Base-by-base conservation (phyloP, 2,329 filamentous ascomycete genomes). In the Thelonectria discophora region DNA sequence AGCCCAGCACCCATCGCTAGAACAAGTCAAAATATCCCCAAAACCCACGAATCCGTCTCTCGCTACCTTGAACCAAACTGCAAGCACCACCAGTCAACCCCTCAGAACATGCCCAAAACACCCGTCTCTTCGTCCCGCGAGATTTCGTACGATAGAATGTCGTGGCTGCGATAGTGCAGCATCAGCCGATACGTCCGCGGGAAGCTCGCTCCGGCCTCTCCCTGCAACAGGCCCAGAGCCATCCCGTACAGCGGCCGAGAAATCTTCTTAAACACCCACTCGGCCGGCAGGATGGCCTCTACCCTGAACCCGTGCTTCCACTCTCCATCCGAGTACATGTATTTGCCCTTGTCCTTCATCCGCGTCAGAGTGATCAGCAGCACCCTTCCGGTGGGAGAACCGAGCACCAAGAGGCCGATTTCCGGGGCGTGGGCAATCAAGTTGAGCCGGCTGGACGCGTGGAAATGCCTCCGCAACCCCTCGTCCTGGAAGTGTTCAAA, bases 161-260 rank as follows among this genome's bases (percentile, higher is more conserved):
- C 84, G 69, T 91, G 87, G 74, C 93, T 87, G 60, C 84, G 83
- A 73, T 90, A 94, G 73, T 91, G 88, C 75, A 94, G 76, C 73
- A 94, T 84, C 59, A 94, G 67, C 60, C 90, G 80, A 82, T 89
- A 93, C 59, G 85, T 81, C 65, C 80, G 79, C 61, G 79, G 74
- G 32, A 72, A 69, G 42, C 63, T 52, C 55, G 56, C 49, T 30
- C 67, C 63, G 42, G 51, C 61, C 60, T 61, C 18, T 55, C 46
- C 69, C 63, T 87, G 89, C 7, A 91, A 76, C 0, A 88, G 90
- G 2, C 86, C 86, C 2, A 89, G 82, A 0, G 91, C 90, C 57
- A 94, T 81, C 0, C 91, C 91, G 48, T 90, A 79, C 52, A 94
- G 76, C 10, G 85, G 81, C 37, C 81, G 79, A n/a, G 75, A 72